Conservation (phyloP, 2,329 filamentous ascomycete genomes). For the Arthrobotrys megalospora region DNA sequence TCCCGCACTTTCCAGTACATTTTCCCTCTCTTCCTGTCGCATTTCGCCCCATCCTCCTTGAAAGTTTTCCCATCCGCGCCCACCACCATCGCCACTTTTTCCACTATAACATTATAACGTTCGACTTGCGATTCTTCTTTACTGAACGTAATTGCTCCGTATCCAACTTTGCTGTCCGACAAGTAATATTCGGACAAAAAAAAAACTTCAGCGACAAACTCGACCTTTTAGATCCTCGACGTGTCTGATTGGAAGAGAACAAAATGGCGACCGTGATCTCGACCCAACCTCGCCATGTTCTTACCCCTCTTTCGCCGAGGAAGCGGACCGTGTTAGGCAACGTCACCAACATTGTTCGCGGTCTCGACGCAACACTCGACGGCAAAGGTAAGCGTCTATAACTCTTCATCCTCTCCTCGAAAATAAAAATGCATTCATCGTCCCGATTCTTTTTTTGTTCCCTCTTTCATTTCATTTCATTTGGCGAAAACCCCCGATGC, state of each 20-base stretch:
- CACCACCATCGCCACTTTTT: constrained; percentile 35
- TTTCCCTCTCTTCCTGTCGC: constrained; percentile 10
- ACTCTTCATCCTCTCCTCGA: not conserved
- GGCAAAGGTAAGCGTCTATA: constrained; percentile 45
- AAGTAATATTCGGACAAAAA: constrained; percentile 2
- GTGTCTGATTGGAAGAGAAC: constrained; percentile 13
- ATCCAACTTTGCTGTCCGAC: constrained; percentile 5
- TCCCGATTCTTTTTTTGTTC: not conserved
- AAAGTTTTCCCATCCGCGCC: constrained; percentile 13
- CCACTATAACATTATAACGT: not conserved
- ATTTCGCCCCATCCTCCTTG: constrained; percentile 6
- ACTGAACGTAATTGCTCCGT: constrained; percentile 45
- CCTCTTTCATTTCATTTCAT: not conserved
- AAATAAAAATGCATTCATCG: not conserved
- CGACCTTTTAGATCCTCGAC: constrained; percentile 6
- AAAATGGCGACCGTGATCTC: constrained; percentile 52
- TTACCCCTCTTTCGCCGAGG: constrained; percentile 61
- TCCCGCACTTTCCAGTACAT: constrained; percentile 41
- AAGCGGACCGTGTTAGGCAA: constrained; percentile 54
- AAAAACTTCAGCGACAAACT: constrained; percentile 10
- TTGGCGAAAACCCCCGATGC: constrained; percentile 33
- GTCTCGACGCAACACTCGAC: constrained; percentile 29
- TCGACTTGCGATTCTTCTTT: constrained; percentile 47
- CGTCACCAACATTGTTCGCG: constrained; percentile 58
- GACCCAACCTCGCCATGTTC: constrained; percentile 54